phyloP scores from a whole-genome alignment of 768 basidiomycete genomes.

The Myochromella boudieri region DNA sequence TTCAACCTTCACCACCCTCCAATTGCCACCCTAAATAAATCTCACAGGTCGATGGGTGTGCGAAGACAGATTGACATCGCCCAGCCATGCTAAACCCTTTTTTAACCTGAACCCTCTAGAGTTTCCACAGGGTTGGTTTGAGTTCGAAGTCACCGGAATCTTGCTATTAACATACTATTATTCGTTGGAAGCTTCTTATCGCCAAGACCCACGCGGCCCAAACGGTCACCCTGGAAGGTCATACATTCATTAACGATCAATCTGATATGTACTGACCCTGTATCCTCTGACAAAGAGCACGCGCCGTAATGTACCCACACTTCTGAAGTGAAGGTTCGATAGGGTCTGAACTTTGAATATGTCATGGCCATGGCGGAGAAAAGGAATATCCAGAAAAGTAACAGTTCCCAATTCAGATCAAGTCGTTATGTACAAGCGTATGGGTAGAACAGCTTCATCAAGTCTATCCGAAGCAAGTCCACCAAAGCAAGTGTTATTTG shows the following conservation, averaged over 20 bases:
- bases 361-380: too few species aligned
- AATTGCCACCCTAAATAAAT: slow-evolving; percentile 3
- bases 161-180: slow-evolving; percentile 4
- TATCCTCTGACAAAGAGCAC: slow-evolving; percentile 9
- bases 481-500: slow-evolving; percentile 34
- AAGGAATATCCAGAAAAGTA: too few species aligned
- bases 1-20: not conserved
- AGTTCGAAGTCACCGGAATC: slow-evolving; percentile 8
- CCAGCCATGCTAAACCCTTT: not conserved
- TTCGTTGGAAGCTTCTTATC: not conserved
- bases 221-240: slow-evolving; percentile 1
- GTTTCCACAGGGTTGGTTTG: slow-evolving; percentile 9
- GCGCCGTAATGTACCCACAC: not conserved
- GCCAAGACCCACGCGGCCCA: slow-evolving; percentile 12
- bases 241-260: slow-evolving; percentile 4
- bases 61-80: slow-evolving; percentile 4
- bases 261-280: slow-evolving; percentile 1
- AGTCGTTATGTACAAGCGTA: too few species aligned
- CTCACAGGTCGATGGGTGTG: not conserved
- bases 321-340: too few species aligned
- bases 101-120: slow-evolving; percentile 3
- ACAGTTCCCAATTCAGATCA: too few species aligned
- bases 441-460: too few species aligned
- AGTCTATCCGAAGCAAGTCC: slow-evolving; percentile 12
- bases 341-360: too few species aligned